phyloP scores from a whole-genome alignment of 2,329 filamentous ascomycete genomes.

The Monosporascus cannonballus region DNA sequence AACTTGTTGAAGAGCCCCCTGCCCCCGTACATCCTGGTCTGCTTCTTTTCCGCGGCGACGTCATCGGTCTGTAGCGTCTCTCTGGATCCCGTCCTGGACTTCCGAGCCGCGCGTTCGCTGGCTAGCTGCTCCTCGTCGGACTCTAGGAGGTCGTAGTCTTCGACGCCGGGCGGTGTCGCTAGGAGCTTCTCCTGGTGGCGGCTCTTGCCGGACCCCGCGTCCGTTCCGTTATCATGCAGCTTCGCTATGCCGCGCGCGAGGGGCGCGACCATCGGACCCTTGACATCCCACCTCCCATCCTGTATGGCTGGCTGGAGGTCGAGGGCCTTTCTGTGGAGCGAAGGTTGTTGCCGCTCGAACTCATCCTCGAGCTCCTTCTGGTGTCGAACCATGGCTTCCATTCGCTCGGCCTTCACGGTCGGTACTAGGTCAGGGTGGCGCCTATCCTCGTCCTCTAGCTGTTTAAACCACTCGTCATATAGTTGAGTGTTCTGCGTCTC shows the following conservation, averaged over 20 bases:
- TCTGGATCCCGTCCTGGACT: slow-evolving; percentile 3
- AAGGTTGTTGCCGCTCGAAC: slow-evolving; percentile 38
- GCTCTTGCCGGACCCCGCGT: not conserved
- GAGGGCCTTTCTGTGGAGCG: slow-evolving; percentile 39
- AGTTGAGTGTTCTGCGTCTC: slow-evolving; percentile 27
- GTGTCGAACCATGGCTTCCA: slow-evolving; percentile 34
- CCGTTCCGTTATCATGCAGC: slow-evolving; percentile 29
- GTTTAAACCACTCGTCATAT: slow-evolving; percentile 40
- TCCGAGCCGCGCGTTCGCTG: slow-evolving; percentile 1
- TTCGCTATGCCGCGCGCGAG: slow-evolving; percentile 41
- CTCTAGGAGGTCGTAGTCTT: slow-evolving; percentile 19
- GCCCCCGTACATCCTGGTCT: slow-evolving; percentile 9
- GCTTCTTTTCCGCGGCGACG: slow-evolving; percentile 10
- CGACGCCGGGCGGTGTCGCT: slow-evolving; percentile 9
- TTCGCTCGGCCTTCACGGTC: slow-evolving; percentile 33
- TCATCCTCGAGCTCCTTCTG: slow-evolving; percentile 45
- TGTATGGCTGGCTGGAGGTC: slow-evolving; percentile 21
- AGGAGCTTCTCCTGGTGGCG: not conserved
- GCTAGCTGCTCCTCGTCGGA: slow-evolving; percentile 18
- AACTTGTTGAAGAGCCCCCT: slow-evolving; percentile 17
- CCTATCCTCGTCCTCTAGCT: slow-evolving; percentile 37
- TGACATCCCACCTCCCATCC: slow-evolving; percentile 35
- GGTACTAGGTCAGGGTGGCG: slow-evolving; percentile 32
- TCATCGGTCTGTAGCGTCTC: slow-evolving; percentile 2
- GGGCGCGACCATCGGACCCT: slow-evolving; percentile 42